Evolutionary conservation across 2,329 filamentous ascomycete genomes (phyloP).

Genomic region (Fusarium goolgardi): DNA sequence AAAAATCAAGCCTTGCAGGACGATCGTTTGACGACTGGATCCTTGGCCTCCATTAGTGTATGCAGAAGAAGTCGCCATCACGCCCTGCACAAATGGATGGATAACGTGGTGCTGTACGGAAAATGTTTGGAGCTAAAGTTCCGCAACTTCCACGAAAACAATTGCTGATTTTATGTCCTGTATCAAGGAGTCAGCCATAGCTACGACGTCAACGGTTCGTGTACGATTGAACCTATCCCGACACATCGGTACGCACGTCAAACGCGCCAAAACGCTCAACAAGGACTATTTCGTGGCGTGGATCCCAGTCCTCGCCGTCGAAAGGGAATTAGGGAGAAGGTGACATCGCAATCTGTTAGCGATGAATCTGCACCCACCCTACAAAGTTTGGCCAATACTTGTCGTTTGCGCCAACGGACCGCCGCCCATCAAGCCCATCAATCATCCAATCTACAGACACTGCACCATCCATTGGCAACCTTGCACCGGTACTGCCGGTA

Average conservation of each 20-base stretch:
- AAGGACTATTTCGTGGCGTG: conserved; percentile 28
- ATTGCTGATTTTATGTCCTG: background rate
- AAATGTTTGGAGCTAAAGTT: conserved; percentile 10
- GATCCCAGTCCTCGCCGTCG: conserved; percentile 22
- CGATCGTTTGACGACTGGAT: background rate
- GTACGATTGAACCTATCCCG: conserved; percentile 9
- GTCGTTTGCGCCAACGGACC: conserved; percentile 29
- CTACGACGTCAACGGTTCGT: conserved; percentile 15
- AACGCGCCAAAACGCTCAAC: conserved; percentile 9
- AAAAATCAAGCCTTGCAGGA: background rate
- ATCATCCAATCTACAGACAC: conserved; percentile 7
- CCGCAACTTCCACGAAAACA: background rate
- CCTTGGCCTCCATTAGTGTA: conserved; percentile 3
- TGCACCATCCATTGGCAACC: background rate
- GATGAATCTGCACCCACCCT: conserved; percentile 35
- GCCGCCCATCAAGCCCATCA: conserved; percentile 34
- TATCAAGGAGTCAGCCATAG: background rate
- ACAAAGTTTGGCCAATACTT: conserved; percentile 37
- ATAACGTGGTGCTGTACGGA: background rate
- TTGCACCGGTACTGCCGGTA: background rate
- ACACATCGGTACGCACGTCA: conserved; percentile 7
- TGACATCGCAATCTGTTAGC: conserved; percentile 29
- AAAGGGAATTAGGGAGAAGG: conserved; percentile 34
- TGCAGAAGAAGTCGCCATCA: background rate
- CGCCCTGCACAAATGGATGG: conserved; percentile 6